These are phyloP conservation scores for Mrakia frigida DNA, from an alignment of 768 basidiomycete species.

Conservation along the genomic window DNA sequence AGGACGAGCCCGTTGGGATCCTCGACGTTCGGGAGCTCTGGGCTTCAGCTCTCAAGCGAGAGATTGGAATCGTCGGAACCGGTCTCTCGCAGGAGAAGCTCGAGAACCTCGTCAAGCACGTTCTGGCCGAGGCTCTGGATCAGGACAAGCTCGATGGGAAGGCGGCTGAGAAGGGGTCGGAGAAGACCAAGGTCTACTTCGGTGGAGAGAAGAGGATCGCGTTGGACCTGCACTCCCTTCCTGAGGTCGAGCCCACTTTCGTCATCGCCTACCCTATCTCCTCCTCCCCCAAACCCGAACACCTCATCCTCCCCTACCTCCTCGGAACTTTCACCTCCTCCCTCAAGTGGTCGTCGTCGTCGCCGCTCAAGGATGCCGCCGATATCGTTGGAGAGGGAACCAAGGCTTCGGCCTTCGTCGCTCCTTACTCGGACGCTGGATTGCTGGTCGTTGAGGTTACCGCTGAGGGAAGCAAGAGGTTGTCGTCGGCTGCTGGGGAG, in stretches of 20 bases:
- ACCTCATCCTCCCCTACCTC: conserved; percentile 72
- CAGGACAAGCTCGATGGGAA: not conserved
- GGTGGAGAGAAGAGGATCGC: conserved; percentile 82
- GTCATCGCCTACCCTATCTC: conserved; percentile 83
- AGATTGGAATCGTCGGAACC: conserved; percentile 75
- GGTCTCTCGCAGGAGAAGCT: conserved; percentile 61
- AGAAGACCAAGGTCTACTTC: conserved; percentile 66
- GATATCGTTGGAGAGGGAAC: conserved; percentile 48
- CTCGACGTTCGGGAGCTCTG: conserved; percentile 72
- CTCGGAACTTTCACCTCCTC: conserved; percentile 53
- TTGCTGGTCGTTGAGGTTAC: conserved; percentile 78
- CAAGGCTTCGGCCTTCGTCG: conserved; percentile 65
- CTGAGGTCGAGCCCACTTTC: conserved; percentile 60
- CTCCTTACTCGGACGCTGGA: conserved; percentile 87
- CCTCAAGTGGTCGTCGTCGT: conserved; percentile 77
- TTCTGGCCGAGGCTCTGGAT: conserved; percentile 40
- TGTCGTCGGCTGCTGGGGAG: conserved; percentile 64
- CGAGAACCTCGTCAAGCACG: conserved; percentile 60
- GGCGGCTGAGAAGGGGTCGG: conserved; percentile 30
- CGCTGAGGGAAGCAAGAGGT: conserved; percentile 58
- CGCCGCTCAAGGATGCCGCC: conserved; percentile 61
- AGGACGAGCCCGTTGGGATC: conserved; percentile 56
- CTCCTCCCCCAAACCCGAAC: conserved; percentile 58
- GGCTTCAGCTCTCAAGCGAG: conserved; percentile 58
- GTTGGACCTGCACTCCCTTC: conserved; percentile 50